Conservation (phyloP, 768 basidiomycete genomes). For the Termitomyces sp. region DNA sequence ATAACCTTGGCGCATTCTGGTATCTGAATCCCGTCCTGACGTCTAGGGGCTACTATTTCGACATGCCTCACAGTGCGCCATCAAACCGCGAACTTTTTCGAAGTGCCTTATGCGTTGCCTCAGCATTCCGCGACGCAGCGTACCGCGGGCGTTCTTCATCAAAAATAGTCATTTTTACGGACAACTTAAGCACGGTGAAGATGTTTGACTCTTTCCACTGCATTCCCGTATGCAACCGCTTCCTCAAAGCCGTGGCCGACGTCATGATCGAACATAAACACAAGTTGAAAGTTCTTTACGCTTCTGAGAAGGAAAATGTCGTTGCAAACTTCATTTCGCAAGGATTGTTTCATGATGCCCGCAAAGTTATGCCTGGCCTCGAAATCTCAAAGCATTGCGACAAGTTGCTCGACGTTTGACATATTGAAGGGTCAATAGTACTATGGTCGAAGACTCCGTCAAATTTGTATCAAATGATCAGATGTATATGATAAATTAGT, state of each 20-base stretch:
- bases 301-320: neutral
- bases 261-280: neutral
- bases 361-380: neutral
- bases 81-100: neutral
- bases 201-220: neutral
- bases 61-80: neutral
- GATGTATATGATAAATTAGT: neutral
- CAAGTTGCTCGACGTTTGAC: neutral
- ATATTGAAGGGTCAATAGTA: neutral
- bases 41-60: neutral
- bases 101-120: neutral
- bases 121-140: neutral
- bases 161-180: constrained; percentile 2
- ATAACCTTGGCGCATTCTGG: neutral
- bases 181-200: neutral
- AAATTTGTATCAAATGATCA: too few relatives aligned
- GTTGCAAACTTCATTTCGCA: neutral
- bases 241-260: neutral
- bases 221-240: neutral
- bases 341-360: neutral
- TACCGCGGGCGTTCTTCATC: neutral
- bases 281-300: neutral
- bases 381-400: neutral
- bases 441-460: too few relatives aligned
- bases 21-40: neutral